Percentiles rank a stretch among this genome's conserved stretches.
Evolutionary conservation across 2,329 filamentous ascomycete species (phyloP).

Genomic region (Ilyonectria destructans): DNA sequence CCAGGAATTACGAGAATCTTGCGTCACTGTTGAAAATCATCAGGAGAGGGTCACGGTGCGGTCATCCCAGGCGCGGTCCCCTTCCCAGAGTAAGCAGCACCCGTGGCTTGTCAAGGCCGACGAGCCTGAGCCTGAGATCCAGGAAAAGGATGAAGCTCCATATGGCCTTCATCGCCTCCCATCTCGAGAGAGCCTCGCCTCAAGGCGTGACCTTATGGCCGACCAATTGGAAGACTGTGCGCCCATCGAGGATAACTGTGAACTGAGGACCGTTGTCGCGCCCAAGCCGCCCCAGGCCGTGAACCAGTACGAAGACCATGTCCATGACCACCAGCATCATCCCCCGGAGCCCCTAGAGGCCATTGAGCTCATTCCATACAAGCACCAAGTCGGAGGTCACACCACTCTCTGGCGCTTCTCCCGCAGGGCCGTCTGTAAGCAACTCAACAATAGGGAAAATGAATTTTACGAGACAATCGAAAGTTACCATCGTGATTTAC

Average conservation of each 20-base stretch:
- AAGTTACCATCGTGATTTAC: constrained; percentile 87
- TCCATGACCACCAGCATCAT: constrained; percentile 68
- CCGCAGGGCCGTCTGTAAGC: constrained; percentile 94
- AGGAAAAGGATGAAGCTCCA: constrained; percentile 43
- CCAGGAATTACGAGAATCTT: constrained; percentile 66
- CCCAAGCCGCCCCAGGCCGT: constrained; percentile 57
- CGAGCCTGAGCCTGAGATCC: constrained; percentile 59
- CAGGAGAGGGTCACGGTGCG: constrained; percentile 59
- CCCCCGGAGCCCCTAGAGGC: constrained; percentile 82
- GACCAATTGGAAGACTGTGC: constrained; percentile 58
- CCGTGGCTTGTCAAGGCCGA: constrained; percentile 74
- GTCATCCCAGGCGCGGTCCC: constrained; percentile 64
- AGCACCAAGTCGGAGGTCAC: constrained; percentile 97
- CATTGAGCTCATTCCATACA: constrained; percentile 96
- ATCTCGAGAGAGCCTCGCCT: constrained; percentile 51
- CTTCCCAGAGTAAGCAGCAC: constrained; percentile 58
- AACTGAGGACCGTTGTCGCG: constrained; percentile 52
- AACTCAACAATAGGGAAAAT: constrained; percentile 97
- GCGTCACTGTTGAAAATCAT: constrained; percentile 47
- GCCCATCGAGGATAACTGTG: constrained; percentile 60
- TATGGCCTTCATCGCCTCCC: constrained; percentile 46
- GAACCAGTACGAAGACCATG: constrained; percentile 63
- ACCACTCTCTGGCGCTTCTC: constrained; percentile 98
- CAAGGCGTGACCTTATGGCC: constrained; percentile 52
- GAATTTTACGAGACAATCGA: constrained; percentile 99